Base-by-base conservation (phyloP, 2,329 filamentous ascomycete species). In the Aspergillus uvarum region DNA sequence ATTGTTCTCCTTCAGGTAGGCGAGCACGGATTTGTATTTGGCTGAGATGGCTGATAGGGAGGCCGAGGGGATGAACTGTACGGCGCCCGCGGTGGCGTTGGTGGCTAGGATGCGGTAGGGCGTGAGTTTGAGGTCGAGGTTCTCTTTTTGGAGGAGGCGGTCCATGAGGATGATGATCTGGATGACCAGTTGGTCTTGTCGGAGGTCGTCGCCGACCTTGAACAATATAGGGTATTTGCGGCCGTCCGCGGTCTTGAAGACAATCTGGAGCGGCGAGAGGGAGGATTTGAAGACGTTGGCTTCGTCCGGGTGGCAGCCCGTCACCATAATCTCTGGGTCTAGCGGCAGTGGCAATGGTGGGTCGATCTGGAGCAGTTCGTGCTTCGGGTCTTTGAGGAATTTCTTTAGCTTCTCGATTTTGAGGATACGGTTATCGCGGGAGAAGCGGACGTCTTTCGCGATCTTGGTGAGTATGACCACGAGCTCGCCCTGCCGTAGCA, bases 101-200 rank as follows among this genome's bases (percentile, higher is more conserved):
- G 95, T 99, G 1, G 95, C 95, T 8, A 99, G 85, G 64, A 98
- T 97, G 68, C 94, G 94, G 80, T 99, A 99, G 0, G 95, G 95
- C 0, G 94, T 94, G 1, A 99, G 83, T 72, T 96, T 97, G 49
- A 99, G 83, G 72, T 99, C 95, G 10, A 99, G 82, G 63, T 99
- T 98, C 73, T 99, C 95, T 72, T 98, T 97, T 61, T 91, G 91
- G 4, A 99, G 83, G 1, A 99, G 85, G 60, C 94, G 91, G 70
- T 99, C 95, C 95, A 99, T 99, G 16, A 99, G 84, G 0, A 92
- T 96, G 74, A 99, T 97, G 71, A 98, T 98, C 71, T 91, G 95
- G 57, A 99, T 96, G 38, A 99, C 94, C 2, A 99, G 85, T 73
- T 99, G 95, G 72, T 99, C 95, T 76, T 99, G 95, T 14, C 95